Evolutionary conservation across 2,329 filamentous ascomycete genomes (phyloP).

Genomic region (Metarhizium anisopliae): DNA sequence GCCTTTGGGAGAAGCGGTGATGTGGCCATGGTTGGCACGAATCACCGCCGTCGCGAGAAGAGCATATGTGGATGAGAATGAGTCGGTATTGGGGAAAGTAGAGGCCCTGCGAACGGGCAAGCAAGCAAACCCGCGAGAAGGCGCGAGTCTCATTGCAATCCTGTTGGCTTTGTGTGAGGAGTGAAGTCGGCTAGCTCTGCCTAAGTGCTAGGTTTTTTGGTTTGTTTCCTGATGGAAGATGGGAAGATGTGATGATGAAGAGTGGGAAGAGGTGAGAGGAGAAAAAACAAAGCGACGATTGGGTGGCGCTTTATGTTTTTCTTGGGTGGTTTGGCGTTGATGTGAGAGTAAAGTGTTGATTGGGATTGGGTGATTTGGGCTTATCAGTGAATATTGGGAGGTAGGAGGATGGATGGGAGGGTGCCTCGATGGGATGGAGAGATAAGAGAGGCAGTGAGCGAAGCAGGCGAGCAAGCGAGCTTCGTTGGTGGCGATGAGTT

Average conservation of each 20-base stretch:
- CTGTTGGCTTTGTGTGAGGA: background rate
- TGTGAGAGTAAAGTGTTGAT: background rate
- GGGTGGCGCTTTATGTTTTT: background rate
- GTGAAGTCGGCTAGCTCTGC: background rate
- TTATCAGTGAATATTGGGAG: background rate
- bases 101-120: slow-evolving; percentile 7
- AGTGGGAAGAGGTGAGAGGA: background rate
- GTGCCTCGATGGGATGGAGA: background rate
- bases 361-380: background rate
- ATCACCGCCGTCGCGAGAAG: slow-evolving; percentile 4
- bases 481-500: background rate
- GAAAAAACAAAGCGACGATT: background rate
- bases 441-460: background rate
- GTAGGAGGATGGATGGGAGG: background rate
- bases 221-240: background rate
- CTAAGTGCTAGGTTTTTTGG: background rate
- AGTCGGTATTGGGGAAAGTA: background rate
- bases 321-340: background rate
- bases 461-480: background rate
- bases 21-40: slow-evolving; percentile 4
- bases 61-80: background rate
- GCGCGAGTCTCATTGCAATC: slow-evolving; percentile 15
- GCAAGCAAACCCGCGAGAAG: slow-evolving; percentile 13
- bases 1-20: background rate
- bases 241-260: slow-evolving; percentile 1